A percentile compares a stretch with the other conserved stretches of the same genome.
These are phyloP conservation scores for Diplosphaera chodatii DNA, from an alignment of 139 green algal species.

Conservation along the genomic window DNA sequence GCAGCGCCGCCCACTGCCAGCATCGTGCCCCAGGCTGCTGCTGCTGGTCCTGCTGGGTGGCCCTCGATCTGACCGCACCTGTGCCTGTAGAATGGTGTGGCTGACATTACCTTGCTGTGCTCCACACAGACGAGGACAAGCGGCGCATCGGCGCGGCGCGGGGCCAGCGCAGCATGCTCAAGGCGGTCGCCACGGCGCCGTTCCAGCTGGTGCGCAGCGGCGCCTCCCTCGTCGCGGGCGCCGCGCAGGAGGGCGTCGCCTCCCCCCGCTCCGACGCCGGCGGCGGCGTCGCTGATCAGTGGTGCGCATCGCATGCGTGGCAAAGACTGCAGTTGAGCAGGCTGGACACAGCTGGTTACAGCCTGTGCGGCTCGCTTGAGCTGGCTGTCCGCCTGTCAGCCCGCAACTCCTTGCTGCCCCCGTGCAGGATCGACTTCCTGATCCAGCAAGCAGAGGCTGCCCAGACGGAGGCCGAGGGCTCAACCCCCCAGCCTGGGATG, in stretches of 20 bases:
- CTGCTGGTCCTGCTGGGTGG: too few species aligned
- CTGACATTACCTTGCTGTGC: too few species aligned
- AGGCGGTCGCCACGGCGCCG: constrained; percentile 22
- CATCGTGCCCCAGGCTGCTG: too few species aligned
- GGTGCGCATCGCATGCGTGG: background rate
- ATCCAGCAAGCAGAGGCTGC: constrained; percentile 37
- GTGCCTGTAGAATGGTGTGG: too few species aligned
- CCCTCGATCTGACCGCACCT: too few species aligned
- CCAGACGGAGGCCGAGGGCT: background rate
- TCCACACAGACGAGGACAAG: constrained; percentile 35
- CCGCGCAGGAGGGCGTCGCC: background rate
- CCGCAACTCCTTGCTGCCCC: too few species aligned
- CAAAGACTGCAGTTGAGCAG: background rate
- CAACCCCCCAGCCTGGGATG: too few species aligned
- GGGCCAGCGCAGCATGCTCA: constrained; percentile 23
- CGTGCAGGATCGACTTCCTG: constrained; percentile 50
- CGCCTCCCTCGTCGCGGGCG: background rate
- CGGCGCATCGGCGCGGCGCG: constrained; percentile 10
- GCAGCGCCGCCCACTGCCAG: background rate
- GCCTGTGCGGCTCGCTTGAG: constrained; percentile 4
- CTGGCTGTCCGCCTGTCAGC: constrained; percentile 32
- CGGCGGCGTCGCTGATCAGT: background rate
- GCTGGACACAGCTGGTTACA: background rate
- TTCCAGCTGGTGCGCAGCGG: constrained; percentile 26
- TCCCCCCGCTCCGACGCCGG: background rate